Evolutionary conservation across 805 yeast species (phyloP), one percentile per base, ranked within the genome.

Genomic region (Schwanniomyces polymorphus): DNA sequence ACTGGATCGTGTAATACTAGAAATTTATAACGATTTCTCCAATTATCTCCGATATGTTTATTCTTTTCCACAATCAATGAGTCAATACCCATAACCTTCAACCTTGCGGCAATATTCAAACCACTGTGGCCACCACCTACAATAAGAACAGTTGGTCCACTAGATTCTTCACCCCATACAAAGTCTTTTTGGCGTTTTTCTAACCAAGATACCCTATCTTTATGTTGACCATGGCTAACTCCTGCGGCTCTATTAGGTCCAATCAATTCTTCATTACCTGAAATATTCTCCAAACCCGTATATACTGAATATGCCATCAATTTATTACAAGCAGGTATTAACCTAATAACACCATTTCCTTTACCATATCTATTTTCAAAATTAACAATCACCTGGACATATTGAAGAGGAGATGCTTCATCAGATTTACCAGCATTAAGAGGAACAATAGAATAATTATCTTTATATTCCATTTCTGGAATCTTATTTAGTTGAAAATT

Each of bases 121-220:
- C 79, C 79, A 49, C 70, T 67, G 55, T 75, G 80, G 18, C 80
- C 79, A 48, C 76, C 80, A 38, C 80, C 79, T 39, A 75, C 72
- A 49, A 75, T 59, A 29, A 75, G 58, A 17, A 74, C 79, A n/a
- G 65, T 42, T 6, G 79, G 79, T 51, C 70, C 67, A 40, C 66
- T 64, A 3, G 23, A 21, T 4, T 54, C 54, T 3, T 56, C 66
- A 16, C 58, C 64, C 51, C 57, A 65, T n/a, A 55, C 51, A 44
- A 58, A 59, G 17, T 64, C 68, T 11, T 54, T 57, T 41, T 52
- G 52, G 49, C 75, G 61, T 38, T 50, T 45, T 43, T 72, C 76
- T 16, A 61, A 44, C 76, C 76, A 72, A 0, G 76, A 70, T 47
- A 58, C 51, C 48, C 77, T 60, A 18, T 59, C 61, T 18, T 60